Conservation (phyloP, 2,329 filamentous ascomycete genomes). For the Fusarium sp. region DNA sequence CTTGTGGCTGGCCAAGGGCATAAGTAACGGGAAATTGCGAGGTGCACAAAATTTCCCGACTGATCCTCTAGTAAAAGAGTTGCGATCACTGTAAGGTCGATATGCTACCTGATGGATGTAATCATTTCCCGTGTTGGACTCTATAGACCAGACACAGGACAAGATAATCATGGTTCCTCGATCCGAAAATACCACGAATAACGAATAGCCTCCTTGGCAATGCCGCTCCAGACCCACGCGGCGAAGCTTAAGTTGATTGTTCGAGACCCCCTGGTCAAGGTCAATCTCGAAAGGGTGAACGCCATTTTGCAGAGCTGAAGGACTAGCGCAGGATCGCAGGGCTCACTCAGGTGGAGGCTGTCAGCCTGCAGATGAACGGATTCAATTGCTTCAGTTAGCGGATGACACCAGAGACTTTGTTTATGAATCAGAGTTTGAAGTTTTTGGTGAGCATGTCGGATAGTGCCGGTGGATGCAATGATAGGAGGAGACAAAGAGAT, state of each 20-base stretch:
- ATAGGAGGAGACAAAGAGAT: background rate
- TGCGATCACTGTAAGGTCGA: background rate
- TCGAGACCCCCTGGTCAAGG: conserved; percentile 33
- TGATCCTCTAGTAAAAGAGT: background rate
- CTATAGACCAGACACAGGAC: background rate
- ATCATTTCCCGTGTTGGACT: background rate
- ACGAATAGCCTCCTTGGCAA: conserved; percentile 24
- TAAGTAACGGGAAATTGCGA: background rate
- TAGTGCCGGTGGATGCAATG: background rate
- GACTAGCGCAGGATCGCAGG: conserved; percentile 18
- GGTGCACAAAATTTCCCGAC: background rate
- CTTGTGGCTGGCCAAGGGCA: background rate
- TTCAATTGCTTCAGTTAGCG: background rate
- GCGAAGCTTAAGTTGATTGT: conserved; percentile 42
- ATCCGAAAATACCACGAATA: conserved; percentile 29
- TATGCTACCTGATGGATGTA: background rate
- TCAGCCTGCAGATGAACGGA: conserved; percentile 15
- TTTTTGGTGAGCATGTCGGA: background rate
- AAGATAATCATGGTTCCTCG: background rate
- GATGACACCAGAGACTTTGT: background rate
- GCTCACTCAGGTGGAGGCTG: conserved; percentile 2
- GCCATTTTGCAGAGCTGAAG: conserved; percentile 22
- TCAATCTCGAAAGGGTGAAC: conserved; percentile 26
- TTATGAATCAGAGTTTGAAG: conserved; percentile 1
- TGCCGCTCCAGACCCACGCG: conserved; percentile 31